Evolutionary conservation across 2,329 filamentous ascomycete genomes (phyloP).

Genomic region (Hypoxylon sp.): DNA sequence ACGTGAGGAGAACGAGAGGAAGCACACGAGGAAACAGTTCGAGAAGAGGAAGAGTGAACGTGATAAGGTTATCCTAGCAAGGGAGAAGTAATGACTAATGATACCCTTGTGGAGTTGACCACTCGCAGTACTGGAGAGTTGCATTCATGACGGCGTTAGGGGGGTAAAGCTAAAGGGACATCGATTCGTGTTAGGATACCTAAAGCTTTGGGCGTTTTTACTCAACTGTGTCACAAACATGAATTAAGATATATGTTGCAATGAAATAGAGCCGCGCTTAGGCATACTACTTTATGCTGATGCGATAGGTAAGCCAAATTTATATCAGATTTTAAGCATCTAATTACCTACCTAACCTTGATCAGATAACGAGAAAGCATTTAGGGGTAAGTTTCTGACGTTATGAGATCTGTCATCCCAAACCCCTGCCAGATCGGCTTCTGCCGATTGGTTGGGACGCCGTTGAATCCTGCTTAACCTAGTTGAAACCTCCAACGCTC

Average conservation of each 20-base stretch:
- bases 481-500: constrained; percentile 45
- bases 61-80: constrained; percentile 89
- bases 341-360: no score
- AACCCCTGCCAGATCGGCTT: constrained; percentile 38
- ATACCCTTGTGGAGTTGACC: constrained; percentile 12
- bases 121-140: constrained; percentile 18
- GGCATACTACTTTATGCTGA: background rate
- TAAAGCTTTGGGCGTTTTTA: background rate
- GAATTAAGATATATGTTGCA: constrained; percentile 2
- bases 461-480: constrained; percentile 39
- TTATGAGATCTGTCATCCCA: constrained; percentile 12
- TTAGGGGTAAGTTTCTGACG: constrained; percentile 10
- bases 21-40: constrained; percentile 87
- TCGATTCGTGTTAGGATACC: background rate
- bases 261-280: background rate
- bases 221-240: background rate
- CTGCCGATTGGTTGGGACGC: constrained; percentile 36
- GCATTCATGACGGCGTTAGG: constrained; percentile 47
- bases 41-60: constrained; percentile 80
- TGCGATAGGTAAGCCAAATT: background rate
- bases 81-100: constrained; percentile 60
- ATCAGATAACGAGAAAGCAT: constrained; percentile 7
- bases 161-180: constrained; percentile 34
- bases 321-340: background rate
- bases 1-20: constrained; percentile 92